These are phyloP conservation scores for Thelephora aurantiotincta DNA, from an alignment of 768 basidiomycete species.

Conservation along the genomic window DNA sequence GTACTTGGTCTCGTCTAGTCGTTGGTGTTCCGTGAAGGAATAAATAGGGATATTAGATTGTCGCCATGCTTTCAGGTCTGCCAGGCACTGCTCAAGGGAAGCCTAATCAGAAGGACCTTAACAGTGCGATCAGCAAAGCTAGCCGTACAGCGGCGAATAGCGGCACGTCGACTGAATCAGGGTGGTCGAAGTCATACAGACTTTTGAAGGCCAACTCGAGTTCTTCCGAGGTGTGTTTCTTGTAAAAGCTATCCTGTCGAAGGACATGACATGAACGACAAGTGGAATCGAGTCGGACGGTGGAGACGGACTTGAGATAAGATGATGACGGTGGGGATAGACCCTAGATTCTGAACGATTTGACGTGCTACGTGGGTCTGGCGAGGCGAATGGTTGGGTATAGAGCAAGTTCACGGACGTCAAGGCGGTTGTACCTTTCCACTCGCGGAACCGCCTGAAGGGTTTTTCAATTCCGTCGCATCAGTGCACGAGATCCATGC, in stretches of 20 bases:
- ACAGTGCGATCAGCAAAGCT: neutral
- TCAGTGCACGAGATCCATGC: neutral
- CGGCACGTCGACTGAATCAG: constrained; percentile 83
- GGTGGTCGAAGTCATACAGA: constrained; percentile 79
- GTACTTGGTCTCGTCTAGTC: constrained; percentile 67
- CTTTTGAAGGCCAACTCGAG: constrained; percentile 72
- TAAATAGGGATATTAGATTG: constrained; percentile 89
- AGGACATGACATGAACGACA: neutral
- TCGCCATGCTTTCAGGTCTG: constrained; percentile 72
- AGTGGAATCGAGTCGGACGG: neutral
- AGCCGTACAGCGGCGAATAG: constrained; percentile 56
- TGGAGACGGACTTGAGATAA: constrained; percentile 54
- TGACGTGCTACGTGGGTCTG: constrained; percentile 80
- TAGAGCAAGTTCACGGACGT: neutral
- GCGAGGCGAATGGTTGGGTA: constrained; percentile 2
- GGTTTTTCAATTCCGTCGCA: neutral
- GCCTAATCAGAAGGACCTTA: neutral
- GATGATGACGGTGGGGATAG: constrained; percentile 79
- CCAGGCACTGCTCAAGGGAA: constrained; percentile 46
- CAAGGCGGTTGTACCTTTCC: constrained; percentile 48
- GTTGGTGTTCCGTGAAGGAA: constrained; percentile 84
- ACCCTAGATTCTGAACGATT: constrained; percentile 70
- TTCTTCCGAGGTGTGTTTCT: constrained; percentile 64
- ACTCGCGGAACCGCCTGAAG: constrained; percentile 68
- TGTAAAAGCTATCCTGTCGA: constrained; percentile 87